These are phyloP conservation scores for Zygnema circumcarinatum DNA, from an alignment of 139 green algal species.

Conservation along the genomic window DNA sequence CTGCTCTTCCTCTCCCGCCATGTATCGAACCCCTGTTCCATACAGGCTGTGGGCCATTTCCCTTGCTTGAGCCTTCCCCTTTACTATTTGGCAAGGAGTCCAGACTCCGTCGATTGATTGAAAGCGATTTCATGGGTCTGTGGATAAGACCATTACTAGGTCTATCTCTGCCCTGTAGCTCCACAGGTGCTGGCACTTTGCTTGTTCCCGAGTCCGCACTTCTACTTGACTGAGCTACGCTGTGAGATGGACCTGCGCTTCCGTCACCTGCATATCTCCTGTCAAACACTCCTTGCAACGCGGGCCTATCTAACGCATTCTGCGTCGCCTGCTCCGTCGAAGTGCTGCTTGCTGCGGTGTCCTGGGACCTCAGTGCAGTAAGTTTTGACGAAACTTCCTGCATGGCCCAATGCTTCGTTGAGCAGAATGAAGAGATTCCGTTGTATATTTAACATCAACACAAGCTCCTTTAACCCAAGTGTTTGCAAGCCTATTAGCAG, in stretches of 20 bases:
- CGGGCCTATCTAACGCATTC: too few species aligned
- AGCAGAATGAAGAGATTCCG: too few species aligned
- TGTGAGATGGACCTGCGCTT: background rate
- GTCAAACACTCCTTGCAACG: background rate
- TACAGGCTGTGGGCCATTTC: too few species aligned
- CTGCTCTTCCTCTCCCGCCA: background rate
- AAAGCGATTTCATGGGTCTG: background rate
- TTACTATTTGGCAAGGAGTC: background rate
- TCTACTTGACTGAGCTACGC: background rate
- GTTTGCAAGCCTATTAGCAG: background rate
- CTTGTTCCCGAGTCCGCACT: background rate
- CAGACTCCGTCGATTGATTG: background rate
- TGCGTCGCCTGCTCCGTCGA: too few species aligned
- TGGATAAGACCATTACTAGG: background rate
- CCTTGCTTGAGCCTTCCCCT: too few species aligned
- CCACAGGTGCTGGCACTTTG: background rate
- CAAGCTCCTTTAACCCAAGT: background rate
- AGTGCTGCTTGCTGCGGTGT: too few species aligned
- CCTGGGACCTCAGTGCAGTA: background rate
- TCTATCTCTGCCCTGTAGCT: background rate
- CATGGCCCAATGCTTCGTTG: too few species aligned
- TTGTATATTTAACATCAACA: too few species aligned
- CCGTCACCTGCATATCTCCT: background rate
- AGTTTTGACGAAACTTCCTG: background rate
- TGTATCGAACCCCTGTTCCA: too few species aligned